Percentiles rank a stretch among this genome's conserved stretches.
phyloP scores from a whole-genome alignment of 2,329 filamentous ascomycete species.

The Scopulariopsis brevicaulis region DNA sequence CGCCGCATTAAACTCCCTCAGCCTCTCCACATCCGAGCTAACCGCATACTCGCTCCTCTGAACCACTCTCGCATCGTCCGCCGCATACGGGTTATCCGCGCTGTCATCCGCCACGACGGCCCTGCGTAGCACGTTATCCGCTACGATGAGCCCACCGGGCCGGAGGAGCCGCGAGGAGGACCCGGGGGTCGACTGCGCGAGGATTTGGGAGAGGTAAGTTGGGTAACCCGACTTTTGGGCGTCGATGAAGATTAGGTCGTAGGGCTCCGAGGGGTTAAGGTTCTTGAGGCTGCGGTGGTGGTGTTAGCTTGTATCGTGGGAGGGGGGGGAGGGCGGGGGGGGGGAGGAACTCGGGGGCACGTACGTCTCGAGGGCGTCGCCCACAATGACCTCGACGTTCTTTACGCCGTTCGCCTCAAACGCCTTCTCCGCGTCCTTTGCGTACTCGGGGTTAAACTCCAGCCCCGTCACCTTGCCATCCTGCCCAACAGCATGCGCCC shows the following conservation, averaged over 20 bases:
- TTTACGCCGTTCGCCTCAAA: conserved; percentile 25
- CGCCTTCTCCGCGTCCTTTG: conserved; percentile 23
- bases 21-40: conserved; percentile 9
- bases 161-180: conserved; percentile 28
- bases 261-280: conserved; percentile 26
- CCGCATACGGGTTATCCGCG: conserved; percentile 19
- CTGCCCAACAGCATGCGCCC: conserved; percentile 32
- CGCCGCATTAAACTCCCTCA: conserved; percentile 11
- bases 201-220: conserved; percentile 31
- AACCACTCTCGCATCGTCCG: conserved; percentile 3
- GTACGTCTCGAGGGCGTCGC: conserved; percentile 34
- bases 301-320: not conserved
- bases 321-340: not conserved
- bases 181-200: conserved; percentile 28
- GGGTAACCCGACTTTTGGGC: conserved; percentile 42
- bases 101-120: conserved; percentile 32
- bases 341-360: conserved; percentile 9
- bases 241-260: conserved; percentile 42
- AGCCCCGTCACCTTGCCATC: conserved; percentile 29
- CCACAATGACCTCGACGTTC: conserved; percentile 34
- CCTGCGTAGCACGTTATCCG: conserved; percentile 39
- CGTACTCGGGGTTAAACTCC: conserved; percentile 32
- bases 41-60: conserved; percentile 9
- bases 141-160: conserved; percentile 36
- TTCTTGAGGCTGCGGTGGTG: conserved; percentile 10